A percentile compares a stretch with the other conserved stretches of the same genome.
These are phyloP conservation scores for Paratinospora sagittata DNA, from an alignment of 164 flowering plant genomes.

Conservation along the genomic window DNA sequence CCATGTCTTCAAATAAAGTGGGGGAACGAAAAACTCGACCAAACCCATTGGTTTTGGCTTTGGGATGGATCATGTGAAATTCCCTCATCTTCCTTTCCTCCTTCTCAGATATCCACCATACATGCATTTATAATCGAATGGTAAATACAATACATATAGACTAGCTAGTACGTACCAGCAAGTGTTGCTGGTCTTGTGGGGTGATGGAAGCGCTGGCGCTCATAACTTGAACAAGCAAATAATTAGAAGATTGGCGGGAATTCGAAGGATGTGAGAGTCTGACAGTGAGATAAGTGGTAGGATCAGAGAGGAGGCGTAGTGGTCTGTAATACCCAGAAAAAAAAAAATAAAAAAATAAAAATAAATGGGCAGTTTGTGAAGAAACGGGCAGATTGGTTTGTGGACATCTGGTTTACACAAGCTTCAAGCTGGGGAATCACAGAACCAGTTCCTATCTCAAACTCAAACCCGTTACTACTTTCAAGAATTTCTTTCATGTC, in stretches of 20 bases:
- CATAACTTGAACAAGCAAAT: slow-evolving; percentile 17
- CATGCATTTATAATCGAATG: neutral
- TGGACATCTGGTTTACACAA: slow-evolving; percentile 58
- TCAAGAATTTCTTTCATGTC: too few species aligned
- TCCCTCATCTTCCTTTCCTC: slow-evolving; percentile 29
- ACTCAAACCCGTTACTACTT: slow-evolving; percentile 69
- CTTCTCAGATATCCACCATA: slow-evolving; percentile 30
- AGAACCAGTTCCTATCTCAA: slow-evolving; percentile 77
- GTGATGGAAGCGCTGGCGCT: slow-evolving; percentile 15
- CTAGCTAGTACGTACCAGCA: slow-evolving; percentile 16
- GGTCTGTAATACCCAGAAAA: too few species aligned
- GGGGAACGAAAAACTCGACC: slow-evolving; percentile 58
- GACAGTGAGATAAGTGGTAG: slow-evolving; percentile 21
- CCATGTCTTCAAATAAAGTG: slow-evolving; percentile 56
- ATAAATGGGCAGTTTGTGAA: too few species aligned
- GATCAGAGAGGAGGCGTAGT: slow-evolving; percentile 19
- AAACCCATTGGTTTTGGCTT: slow-evolving; percentile 29
- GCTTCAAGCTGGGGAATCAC: slow-evolving; percentile 59
- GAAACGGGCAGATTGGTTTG: too few species aligned
- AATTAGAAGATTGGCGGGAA: neutral
- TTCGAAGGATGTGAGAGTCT: slow-evolving; percentile 23
- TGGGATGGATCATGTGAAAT: slow-evolving; percentile 30
- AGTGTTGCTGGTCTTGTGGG: slow-evolving; percentile 14
- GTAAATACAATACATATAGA: neutral
- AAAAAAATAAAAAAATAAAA: too few species aligned